Evolutionary conservation across 441 rosid genomes (phyloP), one percentile per base, ranked within the genome.

Genomic region (Pelargonium australe): DNA sequence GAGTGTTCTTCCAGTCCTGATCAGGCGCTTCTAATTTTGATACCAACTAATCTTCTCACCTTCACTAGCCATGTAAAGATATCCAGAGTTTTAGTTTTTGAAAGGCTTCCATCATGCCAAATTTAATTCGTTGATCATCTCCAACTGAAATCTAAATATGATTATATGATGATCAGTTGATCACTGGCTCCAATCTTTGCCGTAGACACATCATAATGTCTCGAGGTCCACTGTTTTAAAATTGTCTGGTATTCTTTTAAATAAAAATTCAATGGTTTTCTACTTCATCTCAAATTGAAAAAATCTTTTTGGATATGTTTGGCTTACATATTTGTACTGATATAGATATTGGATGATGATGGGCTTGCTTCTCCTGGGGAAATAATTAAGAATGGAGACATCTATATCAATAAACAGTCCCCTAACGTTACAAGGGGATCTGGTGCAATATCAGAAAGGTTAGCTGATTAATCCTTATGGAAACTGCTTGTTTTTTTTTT

Each of bases 311-410:
- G 4, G 57, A 16, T 68, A 28, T 16, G 31, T 9, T 25, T 58
- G 17, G 17, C n/a, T 71, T 40, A n/a, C 16, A 40, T 69, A 58
- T 73, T 69, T 13, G 58, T 69, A 61, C 65, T 74, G 45, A 64
- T 77, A 19, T 68, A 95, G 99, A 81, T 85, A 70, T 77, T 91
- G 78, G 99, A 91, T 76, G 78, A 85, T 70, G 99, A 94, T 72
- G 99, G 98, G 69, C 70, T 94, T 31, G 97, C 94, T 75, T 64
- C 96, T 65, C 99, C 97, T 25, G 99, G 97, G 55, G 94, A 94
- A 85, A 86, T 87, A 71, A 90, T 94, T 69, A 83, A 88, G 74
- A 78, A 84, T 8, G 78, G 78, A 70, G 96, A 91, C 78, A 64
- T 87, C 61, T 85, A 84, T 65, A 66, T 91, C 76, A 85, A 90